Evolutionary conservation across 495 filamentous ascomycete genomes (phyloP), one percentile per base, ranked within the genome.

Genomic region (Podospora conica): DNA sequence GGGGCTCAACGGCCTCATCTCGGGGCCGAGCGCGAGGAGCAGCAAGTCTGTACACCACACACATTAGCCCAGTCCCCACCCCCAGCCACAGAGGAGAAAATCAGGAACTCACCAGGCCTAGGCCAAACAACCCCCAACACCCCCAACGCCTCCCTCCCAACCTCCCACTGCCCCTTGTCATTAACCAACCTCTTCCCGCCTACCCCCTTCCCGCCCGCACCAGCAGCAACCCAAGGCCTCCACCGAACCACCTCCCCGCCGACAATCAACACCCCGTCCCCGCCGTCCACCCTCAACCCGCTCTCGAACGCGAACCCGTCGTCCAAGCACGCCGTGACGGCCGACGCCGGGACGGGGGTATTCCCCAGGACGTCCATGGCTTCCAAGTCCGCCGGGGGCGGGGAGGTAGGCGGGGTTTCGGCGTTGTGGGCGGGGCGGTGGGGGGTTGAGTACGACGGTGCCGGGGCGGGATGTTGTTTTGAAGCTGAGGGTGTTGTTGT

Each of bases 171-270:
- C 9, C 94, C 92, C 76, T 87, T 90, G 23, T 72, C 72, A 76
- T 96, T 96, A 12, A 90, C 69, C 70, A 74, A 81, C 77, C 65
- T 76, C 68, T 24, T 61, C 20, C 33, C 62, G 53, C 55, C n/a
- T n/a, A n/a, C 22, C 15, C 20, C 53, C 6, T 27, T 27, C 25
- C 25, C 25, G 9, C 25, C 12, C 11, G 40, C 22, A 10, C 0
- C 22, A 5, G 40, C 22, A 10, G 0, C 22, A 5, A 23, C 8
- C 92, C 92, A 96, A 9, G 95, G 95, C 73, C 83, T 75, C 96
- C 96, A 98, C 53, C 76, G 72, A 72, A 98, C 97, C 1, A 88
- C 92, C 77, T 97, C 94, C 9, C 93, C 93, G 28, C 83, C 86
- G 2, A 97, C 84, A 7, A 98, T 79, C 69, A 98, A 70, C 23